These are phyloP conservation scores for Backusella australiensis DNA, from an alignment of 192 early-diverging fungal species.

Conservation along the genomic window DNA sequence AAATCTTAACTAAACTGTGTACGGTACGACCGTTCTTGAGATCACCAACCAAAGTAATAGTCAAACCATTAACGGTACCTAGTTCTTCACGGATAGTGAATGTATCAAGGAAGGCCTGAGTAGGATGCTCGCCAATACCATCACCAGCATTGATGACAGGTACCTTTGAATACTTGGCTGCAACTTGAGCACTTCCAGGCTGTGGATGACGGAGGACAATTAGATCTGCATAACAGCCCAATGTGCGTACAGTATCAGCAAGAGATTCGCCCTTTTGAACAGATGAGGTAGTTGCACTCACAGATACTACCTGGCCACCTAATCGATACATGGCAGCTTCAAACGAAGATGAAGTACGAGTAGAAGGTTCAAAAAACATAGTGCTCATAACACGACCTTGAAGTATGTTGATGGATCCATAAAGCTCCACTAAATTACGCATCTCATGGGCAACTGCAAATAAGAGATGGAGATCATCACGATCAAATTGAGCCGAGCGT, in stretches of 20 bases:
- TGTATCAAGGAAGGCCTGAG: constrained; percentile 95
- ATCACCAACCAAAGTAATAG: constrained; percentile 94
- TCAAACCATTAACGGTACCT: constrained; percentile 94
- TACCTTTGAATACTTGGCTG: constrained; percentile 85
- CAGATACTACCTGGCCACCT: constrained; percentile 86
- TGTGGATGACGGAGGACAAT: constrained; percentile 93
- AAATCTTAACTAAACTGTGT: constrained; percentile 88
- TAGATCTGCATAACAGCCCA: constrained; percentile 89
- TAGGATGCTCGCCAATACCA: constrained; percentile 96
- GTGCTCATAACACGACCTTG: constrained; percentile 90
- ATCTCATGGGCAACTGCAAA: constrained; percentile 98
- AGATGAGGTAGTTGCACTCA: constrained; percentile 82
- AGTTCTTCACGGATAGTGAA: constrained; percentile 95
- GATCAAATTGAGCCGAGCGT: constrained; percentile 86
- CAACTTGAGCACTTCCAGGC: constrained; percentile 77
- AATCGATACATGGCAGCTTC: constrained; percentile 93
- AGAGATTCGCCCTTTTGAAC: constrained; percentile 95
- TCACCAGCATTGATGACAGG: constrained; percentile 98
- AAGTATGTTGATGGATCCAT: constrained; percentile 82
- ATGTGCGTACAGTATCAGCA: constrained; percentile 92
- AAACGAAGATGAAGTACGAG: constrained; percentile 92
- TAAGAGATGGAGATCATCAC: constrained; percentile 90
- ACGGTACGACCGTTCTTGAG: constrained; percentile 98
- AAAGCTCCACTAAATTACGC: constrained; percentile 89
- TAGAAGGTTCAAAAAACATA: constrained; percentile 97